Percentiles rank a stretch among this genome's conserved stretches.
Conservation (phyloP, 805 yeast species). For the Cyberlindnera galapagoensis region DNA sequence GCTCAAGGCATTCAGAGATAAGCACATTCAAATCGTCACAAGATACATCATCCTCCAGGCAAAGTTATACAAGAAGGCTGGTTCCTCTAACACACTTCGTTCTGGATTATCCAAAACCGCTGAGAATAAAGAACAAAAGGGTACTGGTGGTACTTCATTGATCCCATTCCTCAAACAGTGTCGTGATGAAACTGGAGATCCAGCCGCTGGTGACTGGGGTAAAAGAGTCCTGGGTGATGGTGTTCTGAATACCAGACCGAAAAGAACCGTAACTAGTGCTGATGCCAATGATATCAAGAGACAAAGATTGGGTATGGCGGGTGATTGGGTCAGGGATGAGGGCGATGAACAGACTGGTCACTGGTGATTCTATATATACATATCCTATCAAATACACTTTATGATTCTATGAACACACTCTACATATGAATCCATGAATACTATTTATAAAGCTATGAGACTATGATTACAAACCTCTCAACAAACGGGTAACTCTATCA, state of each 20-base stretch:
- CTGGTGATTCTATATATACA: constrained; percentile 19
- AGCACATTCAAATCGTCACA: constrained; percentile 89
- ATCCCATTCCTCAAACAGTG: constrained; percentile 92
- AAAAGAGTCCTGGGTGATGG: constrained; percentile 59
- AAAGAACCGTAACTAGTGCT: constrained; percentile 1
- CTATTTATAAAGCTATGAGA: too few species aligned
- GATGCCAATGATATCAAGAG: constrained; percentile 17
- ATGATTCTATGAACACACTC: too few species aligned
- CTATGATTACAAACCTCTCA: constrained; percentile 26
- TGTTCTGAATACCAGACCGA: constrained; percentile 23
- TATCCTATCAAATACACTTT: background rate
- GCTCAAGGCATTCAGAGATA: constrained; percentile 84
- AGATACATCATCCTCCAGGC: constrained; percentile 82
- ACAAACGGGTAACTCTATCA: constrained; percentile 57
- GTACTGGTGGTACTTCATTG: constrained; percentile 93
- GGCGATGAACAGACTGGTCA: constrained; percentile 28
- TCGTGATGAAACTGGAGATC: constrained; percentile 91
- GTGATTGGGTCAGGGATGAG: constrained; percentile 21
- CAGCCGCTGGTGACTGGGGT: constrained; percentile 94
- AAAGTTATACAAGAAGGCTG: constrained; percentile 43
- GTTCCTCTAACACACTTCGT: constrained; percentile 52
- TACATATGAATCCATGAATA: too few species aligned
- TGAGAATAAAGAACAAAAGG: constrained; percentile 53
- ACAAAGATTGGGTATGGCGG: constrained; percentile 27
- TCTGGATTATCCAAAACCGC: constrained; percentile 51